Base-by-base conservation (phyloP, 1,139 yeast species). In the Debaryomyces fabryi region DNA sequence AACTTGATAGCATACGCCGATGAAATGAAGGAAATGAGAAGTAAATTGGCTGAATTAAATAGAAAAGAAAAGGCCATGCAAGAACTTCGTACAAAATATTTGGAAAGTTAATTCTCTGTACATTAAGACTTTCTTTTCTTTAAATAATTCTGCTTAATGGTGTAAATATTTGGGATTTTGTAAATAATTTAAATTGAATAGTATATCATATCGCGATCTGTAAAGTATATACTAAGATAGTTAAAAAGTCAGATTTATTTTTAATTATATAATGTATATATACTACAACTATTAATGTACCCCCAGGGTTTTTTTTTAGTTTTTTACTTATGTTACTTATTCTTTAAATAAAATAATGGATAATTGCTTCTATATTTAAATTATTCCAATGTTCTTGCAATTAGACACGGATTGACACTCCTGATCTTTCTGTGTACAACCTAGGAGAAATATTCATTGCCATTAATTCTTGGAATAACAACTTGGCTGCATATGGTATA, bases 401-500 rank as follows among this genome's bases (percentile, higher is more conserved):
- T 58, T 58, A 72, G 42, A 68, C 76, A 52, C 81, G 69, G 50
- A 74, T 72, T 41, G 71, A 60, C 20, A 69, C 65, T 10, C 79
- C 81, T 9, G 79, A 72, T 52, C 81, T 67, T 56, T 85, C 92
- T 25, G 96, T 86, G 66, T 86, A 87, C 67, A 87, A 71, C 74
- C 96, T 84, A 52, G 95, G 95, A 27, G 93, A 83, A 57, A 93
- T 92, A 68, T 93, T 93, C 99, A 93, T 93, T 36, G 98, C 96
- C 98, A 93, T 92, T 64, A 93, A 81, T 74, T 93, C 99, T 75
- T 92, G 99, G 89, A 92, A 93, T 65, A 92, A 74, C 64, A 92
- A 79, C 73, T 92, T 92, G 48, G 98, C 98, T 44, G 99, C 99
- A 69, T 93, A 93, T 42, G 98, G 98, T 64, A 93, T 88, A 67